Base-by-base conservation (phyloP, 1,284 basidiomycete species). In the Xanthoconium separans region DNA sequence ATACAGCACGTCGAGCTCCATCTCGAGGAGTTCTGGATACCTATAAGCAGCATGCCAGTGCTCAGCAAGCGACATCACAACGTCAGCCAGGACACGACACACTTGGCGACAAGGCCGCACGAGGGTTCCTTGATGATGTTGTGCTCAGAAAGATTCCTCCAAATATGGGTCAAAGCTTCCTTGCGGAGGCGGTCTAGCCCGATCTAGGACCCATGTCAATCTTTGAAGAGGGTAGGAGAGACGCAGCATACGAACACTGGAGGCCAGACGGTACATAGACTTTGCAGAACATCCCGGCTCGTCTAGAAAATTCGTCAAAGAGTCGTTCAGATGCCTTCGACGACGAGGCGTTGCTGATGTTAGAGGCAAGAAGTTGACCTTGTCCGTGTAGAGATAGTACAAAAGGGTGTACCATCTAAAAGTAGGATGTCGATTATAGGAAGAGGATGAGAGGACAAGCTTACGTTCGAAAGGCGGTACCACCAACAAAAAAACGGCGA, bases 221-320 rank as follows among this genome's bases (percentile, higher is more conserved):
- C 7, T 27, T 27, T 27, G 27, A 5, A 27, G 6, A 7, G 27
- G 3, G 27, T 27, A 5, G 27, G 27, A 6, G 27, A 27, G 7
- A 27, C 27, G 4, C 27, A 5, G 27, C 27, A 27, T 7, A 27
- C 27, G 6, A 27, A 68, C 66, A 61, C 70, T 71, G 22, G 42
- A 54, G 2, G 69, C 64, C 1, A 68, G 64, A 16, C 58, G 60
- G 48, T 70, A 68, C 66, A 71, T 71, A 0, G 68, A 70, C 49
- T 68, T 68, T 1, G 68, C 66, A 4, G 66, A 68, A 49, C 66
- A 68, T 24, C 36, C 52, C 5, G 64, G 62, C n/a, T 44, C 47
- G 9, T 58, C 57, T 8, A 30, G 2, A 3, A 42, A 49, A 41
- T 37, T 50, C 3, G 42, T 27, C 27, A 27, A 27, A 27, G 27